Base-by-base conservation (phyloP, 2,329 filamentous ascomycete species). In the Sclerotinia nivalis region DNA sequence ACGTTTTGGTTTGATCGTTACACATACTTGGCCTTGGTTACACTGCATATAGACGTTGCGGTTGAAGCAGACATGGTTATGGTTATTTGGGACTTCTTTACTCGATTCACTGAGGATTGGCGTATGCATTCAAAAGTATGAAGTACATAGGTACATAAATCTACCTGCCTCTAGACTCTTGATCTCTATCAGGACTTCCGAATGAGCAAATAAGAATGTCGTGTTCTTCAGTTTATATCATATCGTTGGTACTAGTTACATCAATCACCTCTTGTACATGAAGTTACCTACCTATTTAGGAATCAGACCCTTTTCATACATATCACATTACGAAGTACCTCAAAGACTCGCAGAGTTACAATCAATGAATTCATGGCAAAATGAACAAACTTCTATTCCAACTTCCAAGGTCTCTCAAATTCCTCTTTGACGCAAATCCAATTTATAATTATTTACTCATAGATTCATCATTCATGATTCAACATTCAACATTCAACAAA, bases 81-180 rank as follows among this genome's bases (percentile, higher is more conserved):
- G 55, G 34, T 34, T 25, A 37, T 40, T 25, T 37, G 55, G 31
- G 55, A 58, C 18, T 40, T 58, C 20, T 58, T 58, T 58, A 58
- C 55, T 58, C 12, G 55, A 61, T 61, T 61, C 43, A 34, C n/a
- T 5, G 25, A 37, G 43, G 43, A 49, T 62, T 49, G 47, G 31
- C 59, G 34, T 10, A 34, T n/a, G 37, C 12, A 40, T 13, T 10
- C 37, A 40, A 40, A 40, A 0, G 37, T 13, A 40, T 13, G 37
- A 40, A 28, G 31, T 13, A 58, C 34, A 18, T 58, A 58, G 55
- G 37, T 58, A 40, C 55, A 34, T n/a, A 28, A 34, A 58, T 37
- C 31, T 31, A 58, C 34, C 55, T 37, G 28, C 54, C 54, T 13
- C 18, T 37, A 12, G 20, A 31, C 31, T 34, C 54, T 56, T 13